Base-by-base conservation (phyloP, 345 rosid species). In the Reutealis trisperma region DNA sequence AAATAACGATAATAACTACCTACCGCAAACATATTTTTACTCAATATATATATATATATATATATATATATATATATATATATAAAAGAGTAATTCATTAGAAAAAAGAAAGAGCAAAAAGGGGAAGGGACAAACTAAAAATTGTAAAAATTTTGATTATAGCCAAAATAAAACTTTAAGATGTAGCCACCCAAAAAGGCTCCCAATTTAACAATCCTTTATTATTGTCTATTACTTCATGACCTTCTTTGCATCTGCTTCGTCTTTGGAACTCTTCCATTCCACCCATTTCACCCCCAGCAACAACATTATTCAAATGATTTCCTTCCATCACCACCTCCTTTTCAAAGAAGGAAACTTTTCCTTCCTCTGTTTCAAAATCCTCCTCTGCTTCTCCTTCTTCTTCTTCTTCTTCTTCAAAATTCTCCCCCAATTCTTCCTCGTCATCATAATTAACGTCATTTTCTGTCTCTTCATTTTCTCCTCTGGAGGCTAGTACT, bases 121-220 rank as follows among this genome's bases (percentile, higher is more conserved):
- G 27, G 4, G 18, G 19, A 6, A 24, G 44, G 44, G 71, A 67
- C 49, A 55, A 71, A 21, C 32, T 24, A 32, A 54, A 52, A 63
- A 44, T 63, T 34, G 22, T 61, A 24, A 59, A 47, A 58, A 42
- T 8, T 37, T 37, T 70, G 55, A 60, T 44, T 49, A 32, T 49
- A 19, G 11, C 82, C 87, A 83, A 78, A 82, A 70, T n/a, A 73
- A 73, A 72, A 67, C 75, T 81, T 86, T 83, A 89, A 66, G 88
- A 89, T 30, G 89, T 86, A 75, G 93, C 96, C 88, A 89, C 91
- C 89, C 87, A 80, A 1, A 82, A 75, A 75, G 85, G 78, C 87
- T 87, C 89, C 91, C 86, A 88, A 76, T 80, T 85, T 72, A 85
- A 72, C 85, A 87, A 75, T 83, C 85, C 88, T 73, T 76, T 84